These are phyloP conservation scores for Sisymbrium altissimum DNA, from an alignment of 345 rosid species.

Conservation along the genomic window DNA sequence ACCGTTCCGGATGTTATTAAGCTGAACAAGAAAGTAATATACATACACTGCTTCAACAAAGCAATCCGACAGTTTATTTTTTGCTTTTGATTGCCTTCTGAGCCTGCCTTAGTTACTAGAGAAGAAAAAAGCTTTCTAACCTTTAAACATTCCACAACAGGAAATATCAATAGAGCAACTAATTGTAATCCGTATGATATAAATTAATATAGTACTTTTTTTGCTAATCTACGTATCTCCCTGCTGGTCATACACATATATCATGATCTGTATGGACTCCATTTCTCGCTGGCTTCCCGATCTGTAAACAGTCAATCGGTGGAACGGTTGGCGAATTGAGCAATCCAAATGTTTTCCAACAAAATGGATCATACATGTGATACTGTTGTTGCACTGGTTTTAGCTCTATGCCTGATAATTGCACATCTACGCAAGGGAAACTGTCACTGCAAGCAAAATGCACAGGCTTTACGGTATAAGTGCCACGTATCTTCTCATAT, in stretches of 20 bases:
- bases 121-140: not conserved
- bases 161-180: not conserved
- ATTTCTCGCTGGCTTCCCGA: slow-evolving; percentile 80
- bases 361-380: slow-evolving; percentile 83
- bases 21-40: not conserved
- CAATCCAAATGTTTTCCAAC: slow-evolving; percentile 90
- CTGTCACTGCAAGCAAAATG: slow-evolving; percentile 93
- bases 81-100: not conserved
- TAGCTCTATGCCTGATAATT: slow-evolving; percentile 60
- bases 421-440: slow-evolving; percentile 79
- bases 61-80: not conserved
- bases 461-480: slow-evolving; percentile 86
- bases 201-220: not conserved
- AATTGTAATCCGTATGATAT: slow-evolving; percentile 1
- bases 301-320: slow-evolving; percentile 77
- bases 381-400: slow-evolving; percentile 66
- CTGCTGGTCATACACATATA: slow-evolving; percentile 45
- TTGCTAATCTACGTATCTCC: slow-evolving; percentile 17
- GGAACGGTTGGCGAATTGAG: slow-evolving; percentile 74
- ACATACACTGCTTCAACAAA: slow-evolving; percentile 12
- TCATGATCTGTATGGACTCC: slow-evolving; percentile 60
- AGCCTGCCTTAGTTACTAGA: slow-evolving; percentile 12
- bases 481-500: slow-evolving; percentile 73
- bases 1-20: not conserved
- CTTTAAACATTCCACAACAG: not conserved